phyloP scores from a whole-genome alignment of 1,284 basidiomycete species.

The Retiboletus flavoniger region DNA sequence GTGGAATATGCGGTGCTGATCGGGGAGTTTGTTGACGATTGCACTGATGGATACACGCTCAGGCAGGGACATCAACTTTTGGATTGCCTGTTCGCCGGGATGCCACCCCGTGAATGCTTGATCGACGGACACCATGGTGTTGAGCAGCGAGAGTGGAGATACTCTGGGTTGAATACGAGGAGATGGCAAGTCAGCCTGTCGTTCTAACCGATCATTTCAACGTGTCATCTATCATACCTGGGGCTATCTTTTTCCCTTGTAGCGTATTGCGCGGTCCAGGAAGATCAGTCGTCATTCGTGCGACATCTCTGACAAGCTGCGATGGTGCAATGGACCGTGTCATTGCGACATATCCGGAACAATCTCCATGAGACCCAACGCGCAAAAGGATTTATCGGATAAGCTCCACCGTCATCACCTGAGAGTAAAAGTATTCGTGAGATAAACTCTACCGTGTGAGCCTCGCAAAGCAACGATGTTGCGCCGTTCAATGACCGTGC shows the following conservation, averaged over 20 bases:
- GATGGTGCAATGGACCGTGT: neutral
- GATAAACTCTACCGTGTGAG: neutral
- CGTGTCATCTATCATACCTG: neutral
- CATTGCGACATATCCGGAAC: neutral
- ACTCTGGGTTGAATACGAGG: neutral
- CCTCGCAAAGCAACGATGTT: neutral
- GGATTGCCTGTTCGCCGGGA: conserved; percentile 37
- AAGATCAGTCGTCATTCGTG: neutral
- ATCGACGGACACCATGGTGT: conserved; percentile 8
- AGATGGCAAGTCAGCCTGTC: neutral
- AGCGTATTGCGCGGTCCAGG: neutral
- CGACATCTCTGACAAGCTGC: neutral
- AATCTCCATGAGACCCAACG: neutral
- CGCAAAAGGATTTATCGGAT: neutral
- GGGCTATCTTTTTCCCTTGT: neutral
- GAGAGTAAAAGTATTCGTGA: neutral
- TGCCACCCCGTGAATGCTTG: conserved; percentile 37
- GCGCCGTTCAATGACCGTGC: no score
- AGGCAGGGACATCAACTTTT: conserved; percentile 29
- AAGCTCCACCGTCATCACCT: neutral
- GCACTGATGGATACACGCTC: conserved; percentile 25
- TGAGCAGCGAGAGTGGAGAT: neutral
- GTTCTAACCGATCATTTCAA: neutral
- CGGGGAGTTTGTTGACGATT: conserved; percentile 34
- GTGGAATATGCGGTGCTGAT: conserved; percentile 40